phyloP scores from a whole-genome alignment of 345 rosid genomes.

The Bruguiera gymnorhiza region DNA sequence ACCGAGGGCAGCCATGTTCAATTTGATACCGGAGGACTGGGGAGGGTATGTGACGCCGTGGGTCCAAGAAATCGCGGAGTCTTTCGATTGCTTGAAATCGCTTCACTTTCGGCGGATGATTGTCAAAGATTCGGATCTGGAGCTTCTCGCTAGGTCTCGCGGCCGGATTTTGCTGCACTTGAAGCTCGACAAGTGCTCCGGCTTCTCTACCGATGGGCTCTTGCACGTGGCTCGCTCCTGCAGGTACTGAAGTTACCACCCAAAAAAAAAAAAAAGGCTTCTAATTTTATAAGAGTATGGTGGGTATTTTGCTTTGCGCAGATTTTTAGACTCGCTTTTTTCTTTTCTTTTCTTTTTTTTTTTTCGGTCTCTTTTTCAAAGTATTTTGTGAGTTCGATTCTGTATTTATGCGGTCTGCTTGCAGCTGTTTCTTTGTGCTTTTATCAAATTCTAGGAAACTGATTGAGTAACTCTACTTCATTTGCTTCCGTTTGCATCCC shows the following conservation, averaged over 20 bases:
- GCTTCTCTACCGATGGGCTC: conserved; percentile 84
- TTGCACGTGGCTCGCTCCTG: conserved; percentile 58
- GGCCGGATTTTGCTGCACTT: conserved; percentile 47
- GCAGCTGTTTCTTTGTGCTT: too few relatives aligned
- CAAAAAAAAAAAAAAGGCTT: background rate
- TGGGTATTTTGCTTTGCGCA: too few relatives aligned
- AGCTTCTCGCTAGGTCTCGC: conserved; percentile 43
- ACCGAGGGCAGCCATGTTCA: conserved; percentile 94
- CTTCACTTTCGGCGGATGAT: conserved; percentile 87
- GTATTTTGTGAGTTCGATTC: too few relatives aligned
- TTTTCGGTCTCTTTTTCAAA: too few relatives aligned
- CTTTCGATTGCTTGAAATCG: conserved; percentile 50
- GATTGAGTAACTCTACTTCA: too few relatives aligned
- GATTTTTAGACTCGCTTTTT: too few relatives aligned
- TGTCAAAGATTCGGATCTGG: conserved; percentile 75
- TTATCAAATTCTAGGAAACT: too few relatives aligned
- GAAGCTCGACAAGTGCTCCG: conserved; percentile 89
- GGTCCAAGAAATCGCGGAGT: conserved; percentile 51
- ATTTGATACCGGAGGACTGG: conserved; percentile 91
- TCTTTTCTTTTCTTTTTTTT: too few relatives aligned
- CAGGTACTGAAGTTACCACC: conserved; percentile 42
- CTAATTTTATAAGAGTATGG: too few relatives aligned
- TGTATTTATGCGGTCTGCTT: too few relatives aligned
- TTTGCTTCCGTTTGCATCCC: too few relatives aligned
- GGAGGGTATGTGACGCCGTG: conserved; percentile 82